Conservation (phyloP, 495 filamentous ascomycete species). For the Halenospora varia region DNA sequence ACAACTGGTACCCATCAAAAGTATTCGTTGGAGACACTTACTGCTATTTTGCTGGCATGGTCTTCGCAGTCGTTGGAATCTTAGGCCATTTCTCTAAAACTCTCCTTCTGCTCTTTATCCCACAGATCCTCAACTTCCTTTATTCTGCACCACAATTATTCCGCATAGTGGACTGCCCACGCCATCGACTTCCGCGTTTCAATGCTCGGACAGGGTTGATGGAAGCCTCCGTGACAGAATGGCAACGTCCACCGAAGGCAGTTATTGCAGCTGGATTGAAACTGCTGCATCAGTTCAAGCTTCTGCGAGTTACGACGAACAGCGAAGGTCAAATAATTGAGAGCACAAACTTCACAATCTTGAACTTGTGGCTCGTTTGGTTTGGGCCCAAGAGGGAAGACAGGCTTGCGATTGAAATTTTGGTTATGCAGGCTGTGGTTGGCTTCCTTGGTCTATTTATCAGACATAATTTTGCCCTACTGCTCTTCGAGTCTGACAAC, state of each 20-base stretch:
- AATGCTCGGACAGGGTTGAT: slow-evolving; percentile 77
- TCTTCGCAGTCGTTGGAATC: slow-evolving; percentile 95
- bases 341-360: slow-evolving; percentile 84
- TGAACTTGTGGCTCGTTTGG: slow-evolving; percentile 97
- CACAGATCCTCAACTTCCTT: slow-evolving; percentile 93
- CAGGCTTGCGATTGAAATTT: slow-evolving; percentile 69
- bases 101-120: slow-evolving; percentile 81
- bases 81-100: slow-evolving; percentile 98
- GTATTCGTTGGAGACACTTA: slow-evolving; percentile 99
- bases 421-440: slow-evolving; percentile 64
- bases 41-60: slow-evolving; percentile 99
- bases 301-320: slow-evolving; percentile 62
- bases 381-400: slow-evolving; percentile 90
- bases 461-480: slow-evolving; percentile 75
- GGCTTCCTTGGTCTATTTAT: slow-evolving; percentile 82
- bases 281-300: slow-evolving; percentile 55
- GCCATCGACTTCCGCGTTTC: slow-evolving; percentile 86
- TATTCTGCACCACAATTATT: slow-evolving; percentile 93
- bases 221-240: slow-evolving; percentile 79
- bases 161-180: slow-evolving; percentile 81
- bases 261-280: slow-evolving; percentile 57
- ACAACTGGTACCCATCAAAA: slow-evolving; percentile 95
- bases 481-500: slow-evolving; percentile 88
- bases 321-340: slow-evolving; percentile 67
- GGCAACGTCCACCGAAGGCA: slow-evolving; percentile 64